phyloP scores from a whole-genome alignment of 331 rosid species.

The Pyrus hybrid region DNA sequence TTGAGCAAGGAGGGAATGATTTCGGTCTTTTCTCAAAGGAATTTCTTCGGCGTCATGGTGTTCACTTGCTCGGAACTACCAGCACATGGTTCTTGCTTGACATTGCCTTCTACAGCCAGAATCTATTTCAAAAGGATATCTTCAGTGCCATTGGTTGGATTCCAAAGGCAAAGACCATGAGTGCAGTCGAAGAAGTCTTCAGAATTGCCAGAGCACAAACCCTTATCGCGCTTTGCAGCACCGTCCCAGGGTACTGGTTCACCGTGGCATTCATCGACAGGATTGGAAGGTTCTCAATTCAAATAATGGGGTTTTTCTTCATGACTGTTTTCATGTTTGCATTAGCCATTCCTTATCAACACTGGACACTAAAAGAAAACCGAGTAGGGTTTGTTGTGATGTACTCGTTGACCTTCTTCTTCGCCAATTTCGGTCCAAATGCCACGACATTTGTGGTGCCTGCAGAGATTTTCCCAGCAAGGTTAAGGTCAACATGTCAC shows the following conservation, averaged over 20 bases:
- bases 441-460: slow-evolving; percentile 78
- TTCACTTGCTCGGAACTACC: slow-evolving; percentile 65
- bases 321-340: slow-evolving; percentile 89
- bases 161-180: slow-evolving; percentile 61
- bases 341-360: slow-evolving; percentile 71
- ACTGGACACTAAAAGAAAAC: slow-evolving; percentile 55
- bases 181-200: slow-evolving; percentile 67
- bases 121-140: slow-evolving; percentile 76
- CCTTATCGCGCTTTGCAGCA: slow-evolving; percentile 76
- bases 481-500: slow-evolving; percentile 78
- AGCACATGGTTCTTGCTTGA: slow-evolving; percentile 77
- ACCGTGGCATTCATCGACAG: slow-evolving; percentile 64
- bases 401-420: slow-evolving; percentile 84
- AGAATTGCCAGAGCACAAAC: slow-evolving; percentile 73
- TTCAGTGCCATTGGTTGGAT: slow-evolving; percentile 86
- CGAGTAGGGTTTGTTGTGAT: slow-evolving; percentile 64
- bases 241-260: slow-evolving; percentile 86
- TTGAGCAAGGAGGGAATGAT: slow-evolving; percentile 27
- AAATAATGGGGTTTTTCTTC: slow-evolving; percentile 65
- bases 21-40: slow-evolving; percentile 53
- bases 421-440: slow-evolving; percentile 85
- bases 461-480: slow-evolving; percentile 83
- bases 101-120: slow-evolving; percentile 82
- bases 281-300: slow-evolving; percentile 61
- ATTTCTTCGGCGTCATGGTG: slow-evolving; percentile 59